Conservation (phyloP, 1,284 basidiomycete species). For the Tilletiaria anomala region DNA sequence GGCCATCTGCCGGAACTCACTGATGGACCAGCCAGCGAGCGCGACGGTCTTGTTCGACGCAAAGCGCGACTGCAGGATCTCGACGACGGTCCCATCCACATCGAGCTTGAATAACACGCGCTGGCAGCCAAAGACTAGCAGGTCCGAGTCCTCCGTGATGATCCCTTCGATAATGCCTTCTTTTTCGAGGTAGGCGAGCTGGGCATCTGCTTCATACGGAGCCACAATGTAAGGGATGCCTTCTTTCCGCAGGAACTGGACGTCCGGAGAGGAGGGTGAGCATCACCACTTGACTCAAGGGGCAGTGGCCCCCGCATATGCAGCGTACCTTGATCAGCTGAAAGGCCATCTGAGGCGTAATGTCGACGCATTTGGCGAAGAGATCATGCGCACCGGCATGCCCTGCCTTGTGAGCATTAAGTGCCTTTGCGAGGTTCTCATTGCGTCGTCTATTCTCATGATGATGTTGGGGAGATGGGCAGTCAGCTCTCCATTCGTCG, state of each 20-base stretch:
- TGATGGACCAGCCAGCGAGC: conserved; percentile 72
- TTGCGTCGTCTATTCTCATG: conserved; percentile 42
- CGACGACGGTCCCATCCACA: conserved; percentile 53
- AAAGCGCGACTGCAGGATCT: conserved; percentile 65
- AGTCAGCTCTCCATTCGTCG: conserved; percentile 1
- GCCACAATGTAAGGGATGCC: conserved; percentile 63
- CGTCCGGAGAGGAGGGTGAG: too few species aligned
- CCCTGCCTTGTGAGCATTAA: conserved; percentile 1
- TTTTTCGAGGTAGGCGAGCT: conserved; percentile 80
- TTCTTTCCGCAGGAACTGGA: conserved; percentile 5
- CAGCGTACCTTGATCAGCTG: conserved; percentile 77
- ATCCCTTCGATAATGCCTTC: conserved; percentile 73
- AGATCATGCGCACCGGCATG: conserved; percentile 46
- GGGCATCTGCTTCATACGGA: conserved; percentile 96
- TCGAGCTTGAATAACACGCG: conserved; percentile 45
- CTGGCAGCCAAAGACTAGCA: conserved; percentile 88
- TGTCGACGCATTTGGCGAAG: conserved; percentile 82
- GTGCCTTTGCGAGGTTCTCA: conserved; percentile 50
- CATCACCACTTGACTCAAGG: neutral
- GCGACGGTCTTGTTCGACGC: conserved; percentile 59
- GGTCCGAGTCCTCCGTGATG: conserved; percentile 93
- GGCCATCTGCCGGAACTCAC: conserved; percentile 83
- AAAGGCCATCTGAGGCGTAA: conserved; percentile 92
- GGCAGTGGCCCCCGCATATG: neutral
- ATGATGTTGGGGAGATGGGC: neutral